Evolutionary conservation across 768 basidiomycete species (phyloP), one percentile per base, ranked within the genome.

Genomic region (Phlebiopsis flavidoalba): DNA sequence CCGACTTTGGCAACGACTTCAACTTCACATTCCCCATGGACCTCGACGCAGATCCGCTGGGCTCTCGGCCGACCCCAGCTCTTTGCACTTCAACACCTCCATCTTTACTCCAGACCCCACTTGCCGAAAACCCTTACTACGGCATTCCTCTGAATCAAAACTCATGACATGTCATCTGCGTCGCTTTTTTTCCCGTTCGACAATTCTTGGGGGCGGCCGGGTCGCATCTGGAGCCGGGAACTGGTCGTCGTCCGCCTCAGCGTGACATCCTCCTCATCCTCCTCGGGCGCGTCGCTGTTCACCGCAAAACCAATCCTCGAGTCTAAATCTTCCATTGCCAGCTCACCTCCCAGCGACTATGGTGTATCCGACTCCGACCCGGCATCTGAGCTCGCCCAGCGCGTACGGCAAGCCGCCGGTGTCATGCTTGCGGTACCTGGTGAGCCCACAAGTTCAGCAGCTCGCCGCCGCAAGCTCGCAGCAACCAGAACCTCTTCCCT

Each of bases 61-160:
- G 19, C 79, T 85, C 65, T 80, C 81, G 0, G 79, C 91, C 57
- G 86, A 91, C 60, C 88, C 89, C 33, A 84, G 76, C 64, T 75
- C 81, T 7, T 73, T 89, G 12, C 87, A 89, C 66, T 83, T 80
- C 57, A 70, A 76, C 33, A 65, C 67, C 14, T 73, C 72, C 60
- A 74, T 64, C 55, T 73, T 74, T 53, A 54, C 70, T 40, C n/a
- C 60, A 67, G 48, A 58, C 60, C 1, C 55, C 60, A 19, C 61
- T 67, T 19, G 8, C 65, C 17, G 65, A 66, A 24, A 62, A 63
- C 31, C 59, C 62, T 24, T 66, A 45, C 55, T 53, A 55, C 22
- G n/a, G 35, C 15, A 14, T 26, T 6, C 22, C 53, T 31, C 26
- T 36, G 26, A 50, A 8, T 15, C 53, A n/a, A 26, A 31, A 14